Evolutionary conservation across 352 stramenopile genomes (phyloP).

Genomic region (Phytophthora agathidicida): DNA sequence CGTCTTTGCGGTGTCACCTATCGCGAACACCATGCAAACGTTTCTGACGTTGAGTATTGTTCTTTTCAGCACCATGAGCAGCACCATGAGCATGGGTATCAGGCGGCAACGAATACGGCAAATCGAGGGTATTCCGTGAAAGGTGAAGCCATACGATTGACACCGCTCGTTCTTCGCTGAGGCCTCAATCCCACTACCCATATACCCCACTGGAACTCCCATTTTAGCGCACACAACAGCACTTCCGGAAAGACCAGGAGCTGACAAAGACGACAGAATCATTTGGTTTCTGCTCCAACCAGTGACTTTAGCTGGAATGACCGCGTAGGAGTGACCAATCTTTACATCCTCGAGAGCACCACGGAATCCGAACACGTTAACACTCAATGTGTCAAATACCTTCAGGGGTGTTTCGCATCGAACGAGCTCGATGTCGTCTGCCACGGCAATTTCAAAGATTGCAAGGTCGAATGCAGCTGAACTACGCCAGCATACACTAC

Average conservation of each 20-base stretch:
- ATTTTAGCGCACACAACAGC: constrained; percentile 31
- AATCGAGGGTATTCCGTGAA: constrained; percentile 30
- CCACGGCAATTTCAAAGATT: constrained; percentile 35
- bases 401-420: constrained; percentile 4
- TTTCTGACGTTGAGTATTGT: constrained; percentile 1
- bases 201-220: constrained; percentile 37
- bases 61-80: too few species aligned
- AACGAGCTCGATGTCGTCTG: constrained; percentile 11
- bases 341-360: constrained; percentile 7
- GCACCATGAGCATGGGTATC: too few species aligned
- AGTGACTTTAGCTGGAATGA: constrained; percentile 40
- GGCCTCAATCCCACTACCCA: constrained; percentile 32
- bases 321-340: constrained; percentile 30
- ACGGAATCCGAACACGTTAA: constrained; percentile 33
- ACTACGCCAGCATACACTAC: constrained; percentile 35
- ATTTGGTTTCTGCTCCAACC: constrained; percentile 23
- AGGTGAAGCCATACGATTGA: constrained; percentile 38
- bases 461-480: constrained; percentile 34
- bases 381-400: constrained; percentile 3
- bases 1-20: too few species aligned
- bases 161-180: constrained; percentile 38
- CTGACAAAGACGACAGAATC: constrained; percentile 35
- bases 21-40: too few species aligned
- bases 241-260: constrained; percentile 27
- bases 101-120: constrained; percentile 18